These are phyloP conservation scores for Leishmania tropica DNA, from an alignment of 208 protist genomes.

Conservation along the genomic window DNA sequence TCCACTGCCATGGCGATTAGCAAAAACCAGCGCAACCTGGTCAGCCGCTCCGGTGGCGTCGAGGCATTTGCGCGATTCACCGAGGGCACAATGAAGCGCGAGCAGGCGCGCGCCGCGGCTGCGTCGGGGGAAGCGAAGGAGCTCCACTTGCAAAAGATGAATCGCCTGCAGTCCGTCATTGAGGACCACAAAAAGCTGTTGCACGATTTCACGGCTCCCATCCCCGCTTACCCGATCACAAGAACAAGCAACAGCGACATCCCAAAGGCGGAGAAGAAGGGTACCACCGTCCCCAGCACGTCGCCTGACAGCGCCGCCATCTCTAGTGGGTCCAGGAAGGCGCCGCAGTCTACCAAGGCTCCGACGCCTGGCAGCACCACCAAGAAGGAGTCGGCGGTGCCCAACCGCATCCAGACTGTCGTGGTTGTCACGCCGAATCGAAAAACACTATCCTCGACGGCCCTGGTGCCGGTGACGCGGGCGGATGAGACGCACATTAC, in stretches of 20 bases:
- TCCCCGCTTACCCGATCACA: conserved; percentile 32
- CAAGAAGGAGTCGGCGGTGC: conserved; percentile 3
- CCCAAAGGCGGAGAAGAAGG: background rate
- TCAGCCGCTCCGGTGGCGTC: conserved; percentile 41
- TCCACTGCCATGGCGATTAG: conserved; percentile 29
- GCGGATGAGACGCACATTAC: conserved; percentile 34
- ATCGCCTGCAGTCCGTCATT: conserved; percentile 36
- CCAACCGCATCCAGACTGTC: conserved; percentile 34
- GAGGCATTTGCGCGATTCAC: conserved; percentile 39
- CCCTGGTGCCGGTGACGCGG: conserved; percentile 6
- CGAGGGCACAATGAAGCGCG: conserved; percentile 34
- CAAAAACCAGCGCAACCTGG: conserved; percentile 41
- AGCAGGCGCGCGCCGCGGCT: conserved; percentile 18
- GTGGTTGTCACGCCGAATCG: conserved; percentile 41
- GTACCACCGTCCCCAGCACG: background rate
- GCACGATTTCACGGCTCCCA: conserved; percentile 28
- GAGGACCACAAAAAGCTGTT: conserved; percentile 42
- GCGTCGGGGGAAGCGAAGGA: conserved; percentile 19
- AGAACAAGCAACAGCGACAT: conserved; percentile 2
- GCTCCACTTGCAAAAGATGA: conserved; percentile 32
- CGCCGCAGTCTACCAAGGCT: conserved; percentile 2
- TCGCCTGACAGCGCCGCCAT: background rate
- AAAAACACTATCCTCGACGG: conserved; percentile 6
- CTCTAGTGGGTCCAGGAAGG: background rate
- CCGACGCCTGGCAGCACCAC: background rate